These are phyloP conservation scores for Thelonectria rubi DNA, from an alignment of 2,329 filamentous ascomycete species.

Conservation along the genomic window DNA sequence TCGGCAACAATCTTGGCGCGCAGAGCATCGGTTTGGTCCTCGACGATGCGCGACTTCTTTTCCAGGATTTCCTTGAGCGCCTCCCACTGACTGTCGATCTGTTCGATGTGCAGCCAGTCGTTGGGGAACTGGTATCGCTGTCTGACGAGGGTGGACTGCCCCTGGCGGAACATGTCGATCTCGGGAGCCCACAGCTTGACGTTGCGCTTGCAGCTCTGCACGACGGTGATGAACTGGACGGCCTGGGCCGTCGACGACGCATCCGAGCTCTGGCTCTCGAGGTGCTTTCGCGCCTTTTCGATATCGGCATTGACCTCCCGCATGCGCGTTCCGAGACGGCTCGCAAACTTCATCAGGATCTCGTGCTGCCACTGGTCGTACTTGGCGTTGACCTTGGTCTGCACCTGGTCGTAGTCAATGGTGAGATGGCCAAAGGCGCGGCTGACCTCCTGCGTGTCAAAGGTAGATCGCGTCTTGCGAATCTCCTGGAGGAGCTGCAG, in stretches of 20 bases:
- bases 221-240: constrained; percentile 97
- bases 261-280: constrained; percentile 92
- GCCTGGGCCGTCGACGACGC: constrained; percentile 96
- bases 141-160: constrained; percentile 88
- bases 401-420: constrained; percentile 98
- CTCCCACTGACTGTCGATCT: constrained; percentile 96
- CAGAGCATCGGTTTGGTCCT: constrained; percentile 94
- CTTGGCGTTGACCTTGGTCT: constrained; percentile 98
- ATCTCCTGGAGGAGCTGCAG: constrained; percentile 97
- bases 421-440: constrained; percentile 92
- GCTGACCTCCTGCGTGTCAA: constrained; percentile 95
- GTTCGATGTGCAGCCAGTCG: constrained; percentile 95
- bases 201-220: constrained; percentile 94
- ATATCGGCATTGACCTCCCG: constrained; percentile 92
- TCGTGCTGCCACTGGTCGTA: constrained; percentile 99
- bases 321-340: constrained; percentile 88
- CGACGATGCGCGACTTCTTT: constrained; percentile 93
- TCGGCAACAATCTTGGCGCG: constrained; percentile 95
- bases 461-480: constrained; percentile 92
- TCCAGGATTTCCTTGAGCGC: constrained; percentile 90
- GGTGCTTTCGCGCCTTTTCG: constrained; percentile 85
- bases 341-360: constrained; percentile 91
- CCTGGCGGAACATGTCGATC: constrained; percentile 94
- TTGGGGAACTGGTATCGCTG: constrained; percentile 93
- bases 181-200: constrained; percentile 95